Evolutionary conservation across 78 protist species (phyloP).

Genomic region (Tieghemostelium lacteum): DNA sequence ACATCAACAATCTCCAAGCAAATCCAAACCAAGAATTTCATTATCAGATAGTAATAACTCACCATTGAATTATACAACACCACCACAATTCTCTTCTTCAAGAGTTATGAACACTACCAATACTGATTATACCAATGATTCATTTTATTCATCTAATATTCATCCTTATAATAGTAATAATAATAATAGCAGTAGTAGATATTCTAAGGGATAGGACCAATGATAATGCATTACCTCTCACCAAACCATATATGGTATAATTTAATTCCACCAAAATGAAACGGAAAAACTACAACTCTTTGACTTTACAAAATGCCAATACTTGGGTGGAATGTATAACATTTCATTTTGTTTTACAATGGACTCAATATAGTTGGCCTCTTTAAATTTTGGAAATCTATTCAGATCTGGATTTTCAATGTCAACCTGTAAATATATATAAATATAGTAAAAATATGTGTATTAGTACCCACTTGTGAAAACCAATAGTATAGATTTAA

Average conservation of each 20-base stretch:
- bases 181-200: background rate
- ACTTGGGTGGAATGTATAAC: conserved; percentile 81
- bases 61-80: background rate
- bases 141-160: background rate
- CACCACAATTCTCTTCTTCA: background rate
- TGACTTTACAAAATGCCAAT: conserved; percentile 90
- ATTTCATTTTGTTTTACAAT: conserved; percentile 75
- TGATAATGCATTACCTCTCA: too few relatives aligned
- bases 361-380: conserved; percentile 56
- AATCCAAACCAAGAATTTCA: too few relatives aligned
- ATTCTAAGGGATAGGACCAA: background rate
- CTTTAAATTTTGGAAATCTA: conserved; percentile 48
- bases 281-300: conserved; percentile 80
- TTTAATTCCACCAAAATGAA: conserved; percentile 81
- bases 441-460: background rate
- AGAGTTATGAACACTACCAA: background rate
- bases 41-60: too few relatives aligned
- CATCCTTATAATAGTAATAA: background rate
- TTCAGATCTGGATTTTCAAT: conserved; percentile 29
- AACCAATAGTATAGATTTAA: too few relatives aligned
- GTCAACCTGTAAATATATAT: conserved; percentile 48
- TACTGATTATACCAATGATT: background rate
- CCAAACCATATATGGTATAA: too few relatives aligned
- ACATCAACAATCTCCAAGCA: background rate
- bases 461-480: conserved; percentile 5